Conservation (phyloP, 1,284 basidiomycete species). For the Sanghuangporus weigelae region DNA sequence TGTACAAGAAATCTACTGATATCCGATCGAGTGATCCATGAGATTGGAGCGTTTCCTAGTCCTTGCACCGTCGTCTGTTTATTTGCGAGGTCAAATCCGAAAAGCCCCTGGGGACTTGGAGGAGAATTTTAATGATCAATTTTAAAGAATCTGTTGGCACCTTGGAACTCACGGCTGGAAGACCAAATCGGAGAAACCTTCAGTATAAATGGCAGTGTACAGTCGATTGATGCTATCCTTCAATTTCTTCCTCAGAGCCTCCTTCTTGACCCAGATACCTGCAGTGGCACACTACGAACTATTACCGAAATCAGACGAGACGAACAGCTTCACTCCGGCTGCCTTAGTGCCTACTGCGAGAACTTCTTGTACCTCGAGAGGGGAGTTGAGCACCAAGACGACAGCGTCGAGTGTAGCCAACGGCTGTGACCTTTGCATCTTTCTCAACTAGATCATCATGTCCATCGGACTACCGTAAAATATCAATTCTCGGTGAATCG, state of each 20-base stretch:
- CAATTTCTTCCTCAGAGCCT: conserved; percentile 23
- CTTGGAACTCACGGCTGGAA: no score
- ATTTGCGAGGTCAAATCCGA: no score
- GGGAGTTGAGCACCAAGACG: conserved; percentile 31
- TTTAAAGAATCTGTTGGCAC: no score
- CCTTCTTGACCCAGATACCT: conserved; percentile 16
- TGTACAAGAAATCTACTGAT: no score
- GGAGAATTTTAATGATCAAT: no score
- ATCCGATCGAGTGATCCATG: no score
- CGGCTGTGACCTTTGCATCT: conserved; percentile 27
- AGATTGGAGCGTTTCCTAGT: no score
- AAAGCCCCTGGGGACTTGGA: no score
- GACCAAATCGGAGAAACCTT: conserved; percentile 22
- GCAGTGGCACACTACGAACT: conserved; percentile 23
- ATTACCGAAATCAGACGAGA: conserved; percentile 37
- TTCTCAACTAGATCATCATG: conserved; percentile 3
- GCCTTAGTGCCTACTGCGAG: conserved; percentile 34
- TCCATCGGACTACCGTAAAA: conserved; percentile 18
- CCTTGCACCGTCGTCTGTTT: no score
- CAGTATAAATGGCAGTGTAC: conserved; percentile 28
- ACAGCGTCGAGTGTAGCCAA: conserved; percentile 33
- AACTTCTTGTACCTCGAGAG: conserved; percentile 26
- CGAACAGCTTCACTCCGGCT: conserved; percentile 33
- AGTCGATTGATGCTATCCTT: conserved; percentile 29
- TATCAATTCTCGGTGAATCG: no score